These are phyloP conservation scores for Clavariopsis aquatica DNA, from an alignment of 495 filamentous ascomycete genomes.

Conservation along the genomic window DNA sequence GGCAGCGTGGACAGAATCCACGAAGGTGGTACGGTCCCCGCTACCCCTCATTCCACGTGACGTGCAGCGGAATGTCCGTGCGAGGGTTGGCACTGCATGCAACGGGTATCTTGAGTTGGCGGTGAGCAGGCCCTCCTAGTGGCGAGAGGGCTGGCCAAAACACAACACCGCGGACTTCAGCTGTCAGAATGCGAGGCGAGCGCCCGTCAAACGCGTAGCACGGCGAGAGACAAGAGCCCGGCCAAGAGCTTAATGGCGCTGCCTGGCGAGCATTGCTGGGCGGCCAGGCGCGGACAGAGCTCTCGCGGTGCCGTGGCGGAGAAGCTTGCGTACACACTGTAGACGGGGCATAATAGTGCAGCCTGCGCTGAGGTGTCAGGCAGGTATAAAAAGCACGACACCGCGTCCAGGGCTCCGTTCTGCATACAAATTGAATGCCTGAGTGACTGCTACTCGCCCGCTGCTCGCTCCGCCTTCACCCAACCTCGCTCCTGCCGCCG, in stretches of 20 bases:
- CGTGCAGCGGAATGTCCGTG: conserved; percentile 4
- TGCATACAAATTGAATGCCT: neutral
- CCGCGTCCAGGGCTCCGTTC: neutral
- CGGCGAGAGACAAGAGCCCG: neutral
- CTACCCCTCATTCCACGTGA: conserved; percentile 41
- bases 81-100: conserved; percentile 3
- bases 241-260: conserved; percentile 31
- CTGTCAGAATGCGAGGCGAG: neutral
- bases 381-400: neutral
- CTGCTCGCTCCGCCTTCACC: neutral
- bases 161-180: conserved; percentile 19
- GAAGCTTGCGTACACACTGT: conserved; percentile 34
- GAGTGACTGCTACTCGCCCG: neutral
- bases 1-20: too few species aligned
- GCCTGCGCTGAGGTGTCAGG: conserved; percentile 20
- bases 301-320: conserved; percentile 33
- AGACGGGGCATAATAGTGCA: conserved; percentile 32
- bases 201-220: conserved; percentile 4
- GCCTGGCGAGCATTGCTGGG: conserved; percentile 22
- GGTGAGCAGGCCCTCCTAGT: conserved; percentile 29
- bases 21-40: neutral
- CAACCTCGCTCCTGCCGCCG: conserved; percentile 14
- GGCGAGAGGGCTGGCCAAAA: conserved; percentile 31
- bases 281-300: conserved; percentile 15
- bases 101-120: conserved; percentile 27